Percentiles rank a stretch among this genome's conserved stretches.
phyloP scores from a whole-genome alignment of 179 eudicot genomes.

The Beta corolliflora region DNA sequence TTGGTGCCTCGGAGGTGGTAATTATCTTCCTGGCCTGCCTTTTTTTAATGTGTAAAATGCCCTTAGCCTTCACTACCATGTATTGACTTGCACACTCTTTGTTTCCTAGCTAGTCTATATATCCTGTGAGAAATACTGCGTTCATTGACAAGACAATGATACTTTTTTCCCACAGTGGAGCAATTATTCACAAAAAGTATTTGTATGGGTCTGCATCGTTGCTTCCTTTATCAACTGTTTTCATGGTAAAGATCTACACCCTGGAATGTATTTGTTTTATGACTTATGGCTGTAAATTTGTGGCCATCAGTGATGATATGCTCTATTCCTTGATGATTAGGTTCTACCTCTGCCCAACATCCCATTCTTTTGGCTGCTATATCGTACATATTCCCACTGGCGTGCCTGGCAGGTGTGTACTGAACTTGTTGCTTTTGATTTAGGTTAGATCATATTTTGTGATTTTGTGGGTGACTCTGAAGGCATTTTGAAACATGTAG shows the following conservation, averaged over 20 bases:
- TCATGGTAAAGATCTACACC: constrained; percentile 51
- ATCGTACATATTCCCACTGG: constrained; percentile 96
- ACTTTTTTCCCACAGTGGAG: constrained; percentile 59
- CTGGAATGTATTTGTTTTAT: background rate
- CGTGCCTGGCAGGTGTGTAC: constrained; percentile 83
- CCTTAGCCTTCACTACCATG: constrained; percentile 1
- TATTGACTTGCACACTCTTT: constrained; percentile 1
- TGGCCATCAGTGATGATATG: background rate
- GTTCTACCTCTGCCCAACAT: constrained; percentile 96
- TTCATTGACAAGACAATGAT: constrained; percentile 15
- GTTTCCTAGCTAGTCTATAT: constrained; percentile 4
- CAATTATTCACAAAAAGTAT: constrained; percentile 80
- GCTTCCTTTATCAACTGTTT: constrained; percentile 72
- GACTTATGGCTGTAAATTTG: background rate
- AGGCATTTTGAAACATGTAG: background rate
- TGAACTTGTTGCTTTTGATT: background rate
- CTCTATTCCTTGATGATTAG: constrained; percentile 39
- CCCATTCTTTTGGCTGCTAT: constrained; percentile 96
- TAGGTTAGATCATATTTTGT: background rate
- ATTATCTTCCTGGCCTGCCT: background rate
- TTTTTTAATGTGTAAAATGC: background rate
- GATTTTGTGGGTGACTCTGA: background rate
- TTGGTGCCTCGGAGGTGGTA: background rate
- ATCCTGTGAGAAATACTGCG: background rate
- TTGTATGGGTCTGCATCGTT: constrained; percentile 80